Base-by-base conservation (phyloP, 208 protist species). In the Balamuthia mandrillaris region DNA sequence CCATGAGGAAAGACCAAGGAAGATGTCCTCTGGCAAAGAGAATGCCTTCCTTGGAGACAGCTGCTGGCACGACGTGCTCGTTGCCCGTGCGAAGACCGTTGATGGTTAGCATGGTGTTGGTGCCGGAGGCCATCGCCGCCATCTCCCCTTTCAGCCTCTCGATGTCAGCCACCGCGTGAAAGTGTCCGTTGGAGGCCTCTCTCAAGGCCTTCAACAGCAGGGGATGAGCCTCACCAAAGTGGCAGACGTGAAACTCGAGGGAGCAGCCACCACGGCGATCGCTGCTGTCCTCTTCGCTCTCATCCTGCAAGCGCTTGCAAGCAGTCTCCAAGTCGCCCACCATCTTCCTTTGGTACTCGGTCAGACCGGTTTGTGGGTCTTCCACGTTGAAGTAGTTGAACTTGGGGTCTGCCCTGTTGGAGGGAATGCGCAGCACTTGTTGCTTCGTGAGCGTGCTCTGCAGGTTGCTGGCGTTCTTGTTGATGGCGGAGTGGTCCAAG, bases 191-290 rank as follows among this genome's bases (percentile, higher is more conserved):
- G 27, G 27, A 41, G 27, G 16, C 16, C 39, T 75, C 39, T 12
- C 51, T 14, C 16, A 79, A 51, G 12, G 39, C 51, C 16, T 51
- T 12, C 14, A 79, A 24, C 18, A 79, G 63, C 14, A 79, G 16
- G 63, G 70, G 70, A 72, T 79, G 16, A 72, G 70, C 70, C 16
- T 79, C 70, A n/a, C 70, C 70, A 79, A 79, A 79, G 70, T 79
- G 70, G 27, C 70, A 79, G 63, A 79, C 27, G 47, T 79, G 70
- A 79, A 79, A 79, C 70, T 79, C 70, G 47, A 79, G n/a, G 18
- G 14, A 16, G 21, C 42, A 49, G 14, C n/a, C 61, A 16, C 29
- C 39, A 27, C 35, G 44, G 33, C 10, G 6, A 9, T 9, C 21
- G 21, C 10, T 37, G n/a, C 47, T 12, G 29, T 82, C 60, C 27